Evolutionary conservation across 73 alveolate species (phyloP), one percentile per base, ranked within the genome.

Genomic region (Paramecium primaurelia): DNA sequence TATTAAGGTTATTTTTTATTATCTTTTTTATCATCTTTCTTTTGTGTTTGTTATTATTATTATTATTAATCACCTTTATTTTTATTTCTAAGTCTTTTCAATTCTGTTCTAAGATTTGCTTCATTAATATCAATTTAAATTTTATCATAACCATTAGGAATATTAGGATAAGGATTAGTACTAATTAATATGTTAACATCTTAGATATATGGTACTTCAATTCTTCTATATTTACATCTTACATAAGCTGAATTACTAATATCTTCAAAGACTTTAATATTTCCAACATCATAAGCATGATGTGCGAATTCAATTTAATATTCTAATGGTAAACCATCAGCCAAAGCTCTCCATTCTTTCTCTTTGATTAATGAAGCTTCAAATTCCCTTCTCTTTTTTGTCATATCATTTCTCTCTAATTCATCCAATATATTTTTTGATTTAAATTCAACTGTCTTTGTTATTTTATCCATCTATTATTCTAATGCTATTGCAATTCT

Each of bases 91-190:
- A 95, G 86, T 86, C 94, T 92, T 92, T 92, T 92, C 69, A 98
- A 92, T 93, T 98, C 99, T 84, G 95, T 97, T 80, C 98, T 93
- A 54, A 97, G 93, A 89, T 96, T 95, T 38, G 98, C 98, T 32
- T 97, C 97, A 86, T 98, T 98, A 38, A 98, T 92, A 89, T 98
- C 99, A 86, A 93, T 97, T 25, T 99, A 98, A 10, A 98, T 95
- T 86, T 97, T 98, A 83, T 98, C 99, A 92, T 96, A 98, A 22
- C 99, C 98, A 94, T 97, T 97, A 47, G 99, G 99, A 59, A 98
- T 97, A 85, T 98, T 98, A 1, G 99, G 99, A 89, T 96, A 94
- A 86, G 96, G 98, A 86, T 95, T 94, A 59, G 97, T 94, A 92
- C 97, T 92, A 97, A 97, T 97, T 75, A 97, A 95, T 44, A 98